Evolutionary conservation across 768 basidiomycete genomes (phyloP), one percentile per base, ranked within the genome.

Genomic region (Leccinum obscurum): DNA sequence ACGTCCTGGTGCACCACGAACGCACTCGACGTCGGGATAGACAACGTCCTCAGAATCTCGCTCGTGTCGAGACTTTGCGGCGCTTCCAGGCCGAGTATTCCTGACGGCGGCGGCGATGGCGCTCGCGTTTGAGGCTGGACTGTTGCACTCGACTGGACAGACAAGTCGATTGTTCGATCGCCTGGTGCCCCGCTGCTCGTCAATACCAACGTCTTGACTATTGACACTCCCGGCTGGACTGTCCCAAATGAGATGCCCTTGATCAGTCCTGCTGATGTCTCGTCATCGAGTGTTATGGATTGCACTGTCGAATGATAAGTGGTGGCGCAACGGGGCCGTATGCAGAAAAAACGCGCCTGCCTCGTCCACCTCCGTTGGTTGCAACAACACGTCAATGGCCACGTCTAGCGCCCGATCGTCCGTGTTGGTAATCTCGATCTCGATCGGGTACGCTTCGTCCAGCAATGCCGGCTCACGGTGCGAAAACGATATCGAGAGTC

Each of bases 401-500:
- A 92, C 75, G 15, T 90, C 85, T 11, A 98, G 73, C 26, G 86
- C 80, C 20, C 85, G 78, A 51, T 84, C 83, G 69, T 97, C 94
- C 5, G 76, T 68, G 68, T 95, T 97, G 4, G 76, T 83, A 14
- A 96, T 79, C 51, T 84, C 79, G 46, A 98, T 77, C 11, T 71
- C 69, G 64, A 98, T 87, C 0, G 90, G 87, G 67, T 90, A 92
- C 50, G 83, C 80, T 71, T 97, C 95, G 62, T 90, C 87, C 37
- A 96, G 72, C 70, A 88, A 91, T 1, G 92, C 93, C 0, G 90
- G 89, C 2, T 81, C 72, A 0, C 81, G 75, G 59, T 93, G 88
- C 1, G 77, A 71, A 50, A 95, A 69, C 0, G 78, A 75, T 20
- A 92, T 75, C 4, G 73, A 65, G 4, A 96, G 66, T 0, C 73